phyloP scores from a whole-genome alignment of 208 protist genomes.

The Lotmaria passim region DNA sequence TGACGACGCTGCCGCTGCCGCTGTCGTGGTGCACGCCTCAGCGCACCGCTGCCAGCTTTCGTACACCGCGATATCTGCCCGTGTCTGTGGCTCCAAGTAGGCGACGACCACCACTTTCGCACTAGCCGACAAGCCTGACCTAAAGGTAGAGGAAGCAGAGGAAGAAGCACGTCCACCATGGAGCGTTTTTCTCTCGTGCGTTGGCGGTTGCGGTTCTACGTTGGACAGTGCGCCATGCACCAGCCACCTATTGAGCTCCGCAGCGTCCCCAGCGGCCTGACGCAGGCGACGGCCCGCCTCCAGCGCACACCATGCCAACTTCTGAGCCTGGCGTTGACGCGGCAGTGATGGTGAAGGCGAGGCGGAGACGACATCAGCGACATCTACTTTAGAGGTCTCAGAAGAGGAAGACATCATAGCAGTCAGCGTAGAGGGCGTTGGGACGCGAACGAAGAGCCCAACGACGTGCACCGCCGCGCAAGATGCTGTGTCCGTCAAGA shows the following conservation, averaged over 20 bases:
- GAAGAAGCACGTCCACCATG: too few species aligned
- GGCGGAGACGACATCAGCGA: too few species aligned
- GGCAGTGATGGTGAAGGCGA: not conserved
- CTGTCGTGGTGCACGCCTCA: conserved; percentile 15
- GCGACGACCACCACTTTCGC: conserved; percentile 35
- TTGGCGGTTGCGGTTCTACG: too few species aligned
- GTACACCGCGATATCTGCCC: conserved; percentile 41
- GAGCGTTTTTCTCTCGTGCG: too few species aligned
- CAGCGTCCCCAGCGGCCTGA: conserved; percentile 35
- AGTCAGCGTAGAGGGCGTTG: conserved; percentile 25
- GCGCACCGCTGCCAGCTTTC: conserved; percentile 49
- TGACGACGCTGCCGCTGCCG: not conserved
- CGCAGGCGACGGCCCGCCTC: conserved; percentile 36
- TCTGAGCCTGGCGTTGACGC: conserved; percentile 15
- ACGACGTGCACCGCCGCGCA: conserved; percentile 29
- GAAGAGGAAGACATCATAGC: not conserved
- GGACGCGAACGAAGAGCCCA: conserved; percentile 40
- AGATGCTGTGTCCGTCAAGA: conserved; percentile 30
- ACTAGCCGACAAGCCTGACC: not conserved
- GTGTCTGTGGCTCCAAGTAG: conserved; percentile 33
- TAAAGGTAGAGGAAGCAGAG: not conserved
- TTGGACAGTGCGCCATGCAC: conserved; percentile 1
- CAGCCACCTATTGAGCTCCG: conserved; percentile 31
- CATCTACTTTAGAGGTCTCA: not conserved
- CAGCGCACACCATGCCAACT: conserved; percentile 32